Evolutionary conservation across 192 early-diverging fungal species (phyloP).

Genomic region (Backusella psychrophila): DNA sequence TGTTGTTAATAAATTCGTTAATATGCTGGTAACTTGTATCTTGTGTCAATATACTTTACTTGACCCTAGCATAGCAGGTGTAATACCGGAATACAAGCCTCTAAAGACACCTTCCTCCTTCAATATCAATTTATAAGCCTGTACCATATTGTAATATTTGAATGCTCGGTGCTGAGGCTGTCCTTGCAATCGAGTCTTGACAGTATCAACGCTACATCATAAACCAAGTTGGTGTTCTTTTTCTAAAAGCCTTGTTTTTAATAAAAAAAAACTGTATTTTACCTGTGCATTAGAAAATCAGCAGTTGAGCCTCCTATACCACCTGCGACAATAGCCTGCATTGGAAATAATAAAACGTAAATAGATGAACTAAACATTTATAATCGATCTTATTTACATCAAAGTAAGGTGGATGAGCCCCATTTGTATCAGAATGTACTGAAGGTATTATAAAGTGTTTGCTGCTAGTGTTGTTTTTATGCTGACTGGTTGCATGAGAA

Average conservation of each 20-base stretch:
- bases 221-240: background rate
- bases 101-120: slow-evolving; percentile 51
- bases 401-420: slow-evolving; percentile 26
- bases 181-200: slow-evolving; percentile 58
- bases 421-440: background rate
- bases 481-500: background rate
- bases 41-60: slow-evolving; percentile 3
- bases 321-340: slow-evolving; percentile 47
- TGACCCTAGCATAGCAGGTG: slow-evolving; percentile 55
- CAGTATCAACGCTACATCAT: slow-evolving; percentile 41
- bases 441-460: slow-evolving; percentile 5
- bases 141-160: slow-evolving; percentile 59
- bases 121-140: slow-evolving; percentile 52
- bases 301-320: slow-evolving; percentile 52
- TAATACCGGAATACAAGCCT: slow-evolving; percentile 54
- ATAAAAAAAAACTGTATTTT: background rate
- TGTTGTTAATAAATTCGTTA: slow-evolving; percentile 6
- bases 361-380: background rate
- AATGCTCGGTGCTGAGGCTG: slow-evolving; percentile 42
- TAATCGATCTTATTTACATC: slow-evolving; percentile 20
- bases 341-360: background rate
- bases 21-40: background rate
- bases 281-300: slow-evolving; percentile 60
- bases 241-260: background rate
- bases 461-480: background rate